Conservation (phyloP, 768 basidiomycete species). For the Rhizopogon sp. region DNA sequence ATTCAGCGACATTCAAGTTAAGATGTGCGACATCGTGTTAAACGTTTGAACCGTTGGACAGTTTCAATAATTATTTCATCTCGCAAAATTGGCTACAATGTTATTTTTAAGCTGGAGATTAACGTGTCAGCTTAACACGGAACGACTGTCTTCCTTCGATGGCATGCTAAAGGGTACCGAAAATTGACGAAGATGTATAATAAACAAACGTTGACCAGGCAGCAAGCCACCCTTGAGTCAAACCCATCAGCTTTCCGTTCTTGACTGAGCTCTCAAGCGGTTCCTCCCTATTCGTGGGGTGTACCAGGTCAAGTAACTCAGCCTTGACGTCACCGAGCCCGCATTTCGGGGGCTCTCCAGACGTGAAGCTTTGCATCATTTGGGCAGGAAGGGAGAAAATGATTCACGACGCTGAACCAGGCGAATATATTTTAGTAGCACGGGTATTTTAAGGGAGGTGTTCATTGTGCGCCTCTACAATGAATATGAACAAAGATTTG, state of each 20-base stretch:
- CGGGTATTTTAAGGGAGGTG: not conserved
- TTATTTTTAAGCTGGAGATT: too few species aligned
- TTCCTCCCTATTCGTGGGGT: slow-evolving; percentile 36
- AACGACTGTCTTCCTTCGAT: too few species aligned
- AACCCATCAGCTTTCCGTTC: slow-evolving; percentile 60
- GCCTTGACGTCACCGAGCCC: slow-evolving; percentile 37
- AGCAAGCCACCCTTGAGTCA: too few species aligned
- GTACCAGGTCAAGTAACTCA: slow-evolving; percentile 36
- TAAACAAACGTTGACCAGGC: too few species aligned
- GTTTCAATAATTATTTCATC: too few species aligned
- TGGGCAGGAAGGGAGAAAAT: slow-evolving; percentile 14
- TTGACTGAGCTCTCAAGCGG: slow-evolving; percentile 37
- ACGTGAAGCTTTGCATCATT: slow-evolving; percentile 36
- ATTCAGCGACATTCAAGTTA: not conserved
- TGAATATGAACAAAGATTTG: not conserved
- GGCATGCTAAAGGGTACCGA: too few species aligned
- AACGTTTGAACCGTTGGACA: too few species aligned
- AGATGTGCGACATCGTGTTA: too few species aligned
- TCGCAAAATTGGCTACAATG: too few species aligned
- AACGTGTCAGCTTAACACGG: too few species aligned
- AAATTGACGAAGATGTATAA: too few species aligned
- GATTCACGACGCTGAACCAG: not conserved
- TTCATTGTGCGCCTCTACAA: not conserved
- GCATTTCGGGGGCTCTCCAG: slow-evolving; percentile 26
- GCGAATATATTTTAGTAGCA: not conserved